phyloP scores from a whole-genome alignment of 768 basidiomycete genomes.

The Lactifluus piperatus region DNA sequence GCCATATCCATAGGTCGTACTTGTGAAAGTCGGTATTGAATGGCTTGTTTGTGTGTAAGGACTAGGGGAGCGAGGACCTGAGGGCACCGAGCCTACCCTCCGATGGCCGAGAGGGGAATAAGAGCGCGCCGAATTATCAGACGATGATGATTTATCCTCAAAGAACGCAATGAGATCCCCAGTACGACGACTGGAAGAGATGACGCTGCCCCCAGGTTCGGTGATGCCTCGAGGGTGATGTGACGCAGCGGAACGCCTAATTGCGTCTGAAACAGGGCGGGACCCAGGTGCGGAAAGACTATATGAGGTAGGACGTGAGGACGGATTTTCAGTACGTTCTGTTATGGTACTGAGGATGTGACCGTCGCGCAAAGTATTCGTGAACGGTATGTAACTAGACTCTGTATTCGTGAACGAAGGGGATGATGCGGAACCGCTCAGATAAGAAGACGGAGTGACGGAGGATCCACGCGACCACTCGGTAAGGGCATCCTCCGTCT shows the following conservation, averaged over 20 bases:
- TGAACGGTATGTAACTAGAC: constrained; percentile 22
- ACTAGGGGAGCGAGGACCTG: constrained; percentile 32
- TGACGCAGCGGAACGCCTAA: constrained; percentile 35
- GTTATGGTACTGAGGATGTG: constrained; percentile 64
- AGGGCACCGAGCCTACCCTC: constrained; percentile 41
- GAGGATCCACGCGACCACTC: constrained; percentile 48
- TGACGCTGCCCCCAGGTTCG: constrained; percentile 35
- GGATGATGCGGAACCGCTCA: constrained; percentile 23
- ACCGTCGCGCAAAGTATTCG: constrained; percentile 38
- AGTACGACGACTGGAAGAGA: constrained; percentile 45
- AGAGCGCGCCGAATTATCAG: constrained; percentile 24
- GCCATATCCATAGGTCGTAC: constrained; percentile 30
- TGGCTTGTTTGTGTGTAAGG: constrained; percentile 31
- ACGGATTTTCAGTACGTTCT: constrained; percentile 63
- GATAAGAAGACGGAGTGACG: constrained; percentile 30
- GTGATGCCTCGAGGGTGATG: constrained; percentile 49
- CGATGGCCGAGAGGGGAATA: constrained; percentile 34
- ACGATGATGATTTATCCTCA: constrained; percentile 43
- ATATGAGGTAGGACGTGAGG: constrained; percentile 46
- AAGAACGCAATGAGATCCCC: constrained; percentile 71
- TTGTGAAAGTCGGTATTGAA: constrained; percentile 34
- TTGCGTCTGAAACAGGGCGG: constrained; percentile 33
- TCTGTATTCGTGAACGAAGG: constrained; percentile 16
- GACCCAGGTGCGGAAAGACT: constrained; percentile 24
- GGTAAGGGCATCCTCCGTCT: constrained; percentile 55